These are phyloP conservation scores for Balamuthia mandrillaris DNA, from an alignment of 208 protist species.

Conservation along the genomic window DNA sequence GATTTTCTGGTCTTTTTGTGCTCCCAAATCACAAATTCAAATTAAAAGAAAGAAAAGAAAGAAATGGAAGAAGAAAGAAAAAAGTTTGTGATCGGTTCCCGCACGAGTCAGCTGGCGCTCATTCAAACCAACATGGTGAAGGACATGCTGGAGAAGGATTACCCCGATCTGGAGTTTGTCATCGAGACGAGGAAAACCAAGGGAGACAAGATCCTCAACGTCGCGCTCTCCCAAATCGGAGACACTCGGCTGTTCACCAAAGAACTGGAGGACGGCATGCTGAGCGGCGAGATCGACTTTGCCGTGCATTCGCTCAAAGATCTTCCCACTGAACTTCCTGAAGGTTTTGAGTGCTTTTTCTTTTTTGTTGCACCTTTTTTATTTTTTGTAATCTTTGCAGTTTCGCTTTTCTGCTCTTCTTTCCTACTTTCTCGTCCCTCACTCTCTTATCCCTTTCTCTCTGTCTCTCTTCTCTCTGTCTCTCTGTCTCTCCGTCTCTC, in stretches of 20 bases:
- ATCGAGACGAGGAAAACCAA: conserved; percentile 26
- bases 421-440: too few relatives aligned
- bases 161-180: background rate
- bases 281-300: conserved; percentile 32
- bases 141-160: background rate
- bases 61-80: background rate
- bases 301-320: conserved; percentile 55
- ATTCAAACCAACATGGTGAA: conserved; percentile 34
- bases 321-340: conserved; percentile 43
- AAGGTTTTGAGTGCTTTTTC: conserved; percentile 5
- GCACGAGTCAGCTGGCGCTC: conserved; percentile 26
- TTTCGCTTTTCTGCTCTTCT: background rate
- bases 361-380: conserved; percentile 3
- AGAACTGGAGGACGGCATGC: conserved; percentile 45
- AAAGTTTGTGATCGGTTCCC: background rate
- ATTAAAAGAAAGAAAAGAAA: background rate
- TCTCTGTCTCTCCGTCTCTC: too few relatives aligned
- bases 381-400: too few relatives aligned
- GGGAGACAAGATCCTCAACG: conserved; percentile 45
- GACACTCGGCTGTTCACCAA: conserved; percentile 54
- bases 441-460: too few relatives aligned
- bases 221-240: conserved; percentile 41
- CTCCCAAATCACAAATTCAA: background rate
- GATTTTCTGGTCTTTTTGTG: too few relatives aligned
- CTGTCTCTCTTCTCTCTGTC: too few relatives aligned